These are phyloP conservation scores for Suhomyces xylopsoci DNA, from an alignment of 805 yeast species.

Conservation along the genomic window DNA sequence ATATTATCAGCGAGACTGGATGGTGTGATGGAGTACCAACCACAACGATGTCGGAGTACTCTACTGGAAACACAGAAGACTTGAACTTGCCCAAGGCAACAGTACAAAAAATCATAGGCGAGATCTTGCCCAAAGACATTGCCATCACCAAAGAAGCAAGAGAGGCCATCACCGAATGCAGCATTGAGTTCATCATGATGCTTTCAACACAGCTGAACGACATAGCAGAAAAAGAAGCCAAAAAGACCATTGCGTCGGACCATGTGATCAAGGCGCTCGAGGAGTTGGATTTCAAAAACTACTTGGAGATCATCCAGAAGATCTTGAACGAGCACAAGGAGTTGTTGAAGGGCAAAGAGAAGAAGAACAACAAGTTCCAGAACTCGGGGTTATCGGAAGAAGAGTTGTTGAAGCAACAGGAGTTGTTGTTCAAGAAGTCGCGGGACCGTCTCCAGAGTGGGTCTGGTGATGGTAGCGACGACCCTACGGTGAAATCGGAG, in stretches of 20 bases:
- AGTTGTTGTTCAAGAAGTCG: slow-evolving; percentile 80
- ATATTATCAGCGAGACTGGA: not conserved
- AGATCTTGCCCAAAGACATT: slow-evolving; percentile 83
- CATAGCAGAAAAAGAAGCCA: slow-evolving; percentile 92
- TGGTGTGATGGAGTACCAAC: not conserved
- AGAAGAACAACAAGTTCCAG: slow-evolving; percentile 88
- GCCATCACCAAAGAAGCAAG: slow-evolving; percentile 90
- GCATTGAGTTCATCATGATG: slow-evolving; percentile 94
- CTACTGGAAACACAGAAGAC: slow-evolving; percentile 32
- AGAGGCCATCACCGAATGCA: slow-evolving; percentile 92
- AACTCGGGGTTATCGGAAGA: slow-evolving; percentile 91
- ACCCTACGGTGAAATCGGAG: slow-evolving; percentile 8
- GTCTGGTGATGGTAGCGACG: slow-evolving; percentile 13
- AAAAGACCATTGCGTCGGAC: slow-evolving; percentile 94
- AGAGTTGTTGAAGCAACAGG: slow-evolving; percentile 88
- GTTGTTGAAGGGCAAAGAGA: slow-evolving; percentile 80
- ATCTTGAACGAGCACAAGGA: slow-evolving; percentile 86
- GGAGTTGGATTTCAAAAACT: slow-evolving; percentile 83
- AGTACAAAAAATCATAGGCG: slow-evolving; percentile 90
- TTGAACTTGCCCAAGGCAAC: slow-evolving; percentile 66
- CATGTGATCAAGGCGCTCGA: slow-evolving; percentile 88
- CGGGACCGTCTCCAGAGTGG: slow-evolving; percentile 56
- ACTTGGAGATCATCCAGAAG: slow-evolving; percentile 75
- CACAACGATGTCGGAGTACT: slow-evolving; percentile 37
- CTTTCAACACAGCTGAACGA: slow-evolving; percentile 91